Evolutionary conservation across 495 filamentous ascomycete genomes (phyloP).

Genomic region (Geoglossum glabrum): DNA sequence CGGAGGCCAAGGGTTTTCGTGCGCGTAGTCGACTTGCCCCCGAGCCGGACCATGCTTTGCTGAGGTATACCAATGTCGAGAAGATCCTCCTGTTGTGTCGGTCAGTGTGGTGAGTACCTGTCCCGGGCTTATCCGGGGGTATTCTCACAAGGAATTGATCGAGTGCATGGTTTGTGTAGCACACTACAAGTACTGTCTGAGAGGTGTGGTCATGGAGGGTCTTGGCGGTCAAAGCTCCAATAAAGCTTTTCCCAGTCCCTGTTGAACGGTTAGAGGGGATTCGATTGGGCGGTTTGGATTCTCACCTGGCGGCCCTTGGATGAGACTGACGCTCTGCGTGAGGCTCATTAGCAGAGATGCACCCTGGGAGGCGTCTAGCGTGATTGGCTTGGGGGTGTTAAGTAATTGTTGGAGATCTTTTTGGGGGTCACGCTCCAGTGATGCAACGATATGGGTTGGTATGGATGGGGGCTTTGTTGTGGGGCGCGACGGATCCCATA

Average conservation of each 20-base stretch:
- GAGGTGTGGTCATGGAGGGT: conserved; percentile 29
- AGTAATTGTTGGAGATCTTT: conserved; percentile 18
- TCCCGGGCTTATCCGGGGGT: neutral
- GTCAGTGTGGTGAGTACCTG: neutral
- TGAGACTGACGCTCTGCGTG: conserved; percentile 33
- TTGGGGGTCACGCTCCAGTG: conserved; percentile 8
- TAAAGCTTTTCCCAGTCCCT: conserved; percentile 70
- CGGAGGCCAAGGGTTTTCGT: conserved; percentile 28
- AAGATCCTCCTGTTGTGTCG: conserved; percentile 29
- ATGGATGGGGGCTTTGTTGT: conserved; percentile 10
- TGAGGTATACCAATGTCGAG: conserved; percentile 37
- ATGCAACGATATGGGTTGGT: conserved; percentile 11
- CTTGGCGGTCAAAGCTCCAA: conserved; percentile 48
- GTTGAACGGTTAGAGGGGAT: neutral
- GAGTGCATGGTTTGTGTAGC: conserved; percentile 52
- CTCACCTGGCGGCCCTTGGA: conserved; percentile 62
- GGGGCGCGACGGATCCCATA: conserved; percentile 12
- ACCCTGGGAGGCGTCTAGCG: conserved; percentile 38
- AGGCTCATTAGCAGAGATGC: conserved; percentile 35
- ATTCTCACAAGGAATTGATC: conserved; percentile 39
- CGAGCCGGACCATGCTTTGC: conserved; percentile 42
- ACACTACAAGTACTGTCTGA: conserved; percentile 39
- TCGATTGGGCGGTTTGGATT: neutral
- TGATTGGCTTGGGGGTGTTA: conserved; percentile 15
- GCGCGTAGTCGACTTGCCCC: conserved; percentile 34